phyloP scores from a whole-genome alignment of 352 stramenopile species.

The Globisporangium splendens region DNA sequence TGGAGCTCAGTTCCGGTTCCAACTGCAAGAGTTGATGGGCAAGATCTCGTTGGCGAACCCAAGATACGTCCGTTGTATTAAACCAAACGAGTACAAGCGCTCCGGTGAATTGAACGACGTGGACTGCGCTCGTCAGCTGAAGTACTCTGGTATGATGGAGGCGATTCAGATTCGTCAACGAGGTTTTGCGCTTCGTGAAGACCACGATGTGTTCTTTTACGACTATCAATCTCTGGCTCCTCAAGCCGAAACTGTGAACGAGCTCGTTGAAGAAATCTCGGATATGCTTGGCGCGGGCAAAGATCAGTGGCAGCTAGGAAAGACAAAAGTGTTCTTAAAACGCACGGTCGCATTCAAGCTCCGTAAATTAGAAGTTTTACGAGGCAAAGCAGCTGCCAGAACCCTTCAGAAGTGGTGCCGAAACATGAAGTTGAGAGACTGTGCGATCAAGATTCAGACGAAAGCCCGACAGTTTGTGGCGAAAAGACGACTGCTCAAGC shows the following conservation, averaged over 20 bases:
- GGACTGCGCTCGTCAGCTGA: constrained; percentile 84
- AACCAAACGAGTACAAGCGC: constrained; percentile 85
- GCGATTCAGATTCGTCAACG: constrained; percentile 88
- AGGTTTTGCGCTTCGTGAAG: constrained; percentile 83
- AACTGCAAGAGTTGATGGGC: constrained; percentile 86
- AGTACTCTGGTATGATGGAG: constrained; percentile 92
- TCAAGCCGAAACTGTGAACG: constrained; percentile 79
- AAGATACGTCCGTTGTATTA: constrained; percentile 87
- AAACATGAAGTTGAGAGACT: constrained; percentile 56
- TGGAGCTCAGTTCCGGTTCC: constrained; percentile 86
- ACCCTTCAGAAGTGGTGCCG: constrained; percentile 83
- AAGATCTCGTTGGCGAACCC: constrained; percentile 88
- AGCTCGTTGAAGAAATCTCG: constrained; percentile 83
- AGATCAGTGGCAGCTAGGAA: constrained; percentile 87
- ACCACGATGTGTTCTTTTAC: constrained; percentile 91
- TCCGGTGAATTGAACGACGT: constrained; percentile 73
- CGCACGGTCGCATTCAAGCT: constrained; percentile 76
- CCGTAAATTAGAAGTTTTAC: constrained; percentile 75
- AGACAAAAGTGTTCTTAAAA: constrained; percentile 88
- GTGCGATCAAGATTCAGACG: constrained; percentile 66
- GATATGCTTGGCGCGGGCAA: constrained; percentile 82
- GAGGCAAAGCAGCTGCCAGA: constrained; percentile 77
- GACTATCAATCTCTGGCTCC: constrained; percentile 85
- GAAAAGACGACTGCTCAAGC: constrained; percentile 38
- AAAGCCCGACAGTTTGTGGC: constrained; percentile 70